These are phyloP conservation scores for Penicillium waksmanii DNA, from an alignment of 495 filamentous ascomycete genomes.

Conservation along the genomic window DNA sequence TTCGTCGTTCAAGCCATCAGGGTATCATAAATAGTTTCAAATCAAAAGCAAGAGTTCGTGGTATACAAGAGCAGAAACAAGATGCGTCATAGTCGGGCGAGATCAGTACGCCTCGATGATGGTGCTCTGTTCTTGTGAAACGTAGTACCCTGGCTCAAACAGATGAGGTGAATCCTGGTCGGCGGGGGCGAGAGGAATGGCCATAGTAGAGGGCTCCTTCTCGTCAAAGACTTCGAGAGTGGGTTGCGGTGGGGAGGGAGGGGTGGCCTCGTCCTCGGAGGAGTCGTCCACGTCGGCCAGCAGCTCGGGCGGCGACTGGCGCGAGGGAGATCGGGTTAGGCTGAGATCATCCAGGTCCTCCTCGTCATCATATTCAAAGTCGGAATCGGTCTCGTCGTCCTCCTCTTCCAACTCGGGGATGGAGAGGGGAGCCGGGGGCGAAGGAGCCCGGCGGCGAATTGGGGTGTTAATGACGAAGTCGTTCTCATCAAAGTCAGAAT, in stretches of 20 bases:
- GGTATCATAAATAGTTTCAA: conserved; percentile 30
- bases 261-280: conserved; percentile 76
- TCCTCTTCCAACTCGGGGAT: conserved; percentile 48
- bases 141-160: conserved; percentile 66
- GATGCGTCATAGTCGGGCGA: conserved; percentile 10
- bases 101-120: conserved; percentile 50
- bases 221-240: conserved; percentile 71
- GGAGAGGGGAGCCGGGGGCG: conserved; percentile 40
- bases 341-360: conserved; percentile 69
- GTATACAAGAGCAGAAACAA: conserved; percentile 25
- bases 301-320: conserved; percentile 78
- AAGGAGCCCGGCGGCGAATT: conserved; percentile 43
- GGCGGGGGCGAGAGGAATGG: conserved; percentile 46
- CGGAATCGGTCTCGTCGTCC: conserved; percentile 56
- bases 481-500: conserved; percentile 55
- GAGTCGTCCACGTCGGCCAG: conserved; percentile 68
- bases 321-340: conserved; percentile 73
- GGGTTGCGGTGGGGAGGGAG: conserved; percentile 76
- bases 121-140: conserved; percentile 50
- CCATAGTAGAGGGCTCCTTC: conserved; percentile 61
- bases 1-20: conserved; percentile 27
- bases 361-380: conserved; percentile 65
- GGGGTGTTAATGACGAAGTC: conserved; percentile 43
- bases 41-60: conserved; percentile 20
- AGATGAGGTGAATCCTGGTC: conserved; percentile 50